Evolutionary conservation across 768 basidiomycete genomes (phyloP), one percentile per base, ranked within the genome.

Genomic region (Termitomyces sp.): DNA sequence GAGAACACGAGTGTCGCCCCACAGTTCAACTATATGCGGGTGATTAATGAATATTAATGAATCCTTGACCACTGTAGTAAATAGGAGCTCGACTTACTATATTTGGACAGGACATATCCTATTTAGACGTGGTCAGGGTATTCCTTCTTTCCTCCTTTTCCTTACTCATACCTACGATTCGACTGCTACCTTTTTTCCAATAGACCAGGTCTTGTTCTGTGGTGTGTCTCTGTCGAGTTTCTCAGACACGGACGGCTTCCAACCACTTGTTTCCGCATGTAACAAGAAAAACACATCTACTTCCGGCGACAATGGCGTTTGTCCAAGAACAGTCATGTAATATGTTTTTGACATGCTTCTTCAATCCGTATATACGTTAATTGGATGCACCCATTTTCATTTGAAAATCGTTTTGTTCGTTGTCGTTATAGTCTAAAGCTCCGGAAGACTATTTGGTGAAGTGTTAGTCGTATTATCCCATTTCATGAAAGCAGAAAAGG

Each of bases 241-340:
- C n/a, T n/a, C n/a, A n/a, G n/a, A n/a, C n/a, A n/a, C n/a, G n/a
- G n/a, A n/a, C n/a, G n/a, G n/a, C n/a, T n/a, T n/a, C n/a, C n/a
- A n/a, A n/a, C n/a, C n/a, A 50, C 50, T 52, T 52, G 50, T 52
- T 52, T 52, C 33, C 50, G 24, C 24, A 31, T 51, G 50, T 51
- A 37, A 39, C 51, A 37, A 52, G 15, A 51, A 37, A 20, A 34
- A 41, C 37, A 42, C n/a, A 13, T 37, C n/a, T 31, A 16, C 30
- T 27, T 20, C 7, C 20, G 33, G 6, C 16, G 31, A 31, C n/a
- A 5, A 20, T 20, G 20, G n/a, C 20, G 30, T 33, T 49, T 49
- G 31, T 49, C 31, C 48, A 20, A 33, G 48, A 33, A 49, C n/a
- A 4, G 31, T 50, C 13, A 20, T 8, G 45, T 27, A 13, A 24